Evolutionary conservation across 768 basidiomycete species (phyloP).

Genomic region (Tylopilus sp.): DNA sequence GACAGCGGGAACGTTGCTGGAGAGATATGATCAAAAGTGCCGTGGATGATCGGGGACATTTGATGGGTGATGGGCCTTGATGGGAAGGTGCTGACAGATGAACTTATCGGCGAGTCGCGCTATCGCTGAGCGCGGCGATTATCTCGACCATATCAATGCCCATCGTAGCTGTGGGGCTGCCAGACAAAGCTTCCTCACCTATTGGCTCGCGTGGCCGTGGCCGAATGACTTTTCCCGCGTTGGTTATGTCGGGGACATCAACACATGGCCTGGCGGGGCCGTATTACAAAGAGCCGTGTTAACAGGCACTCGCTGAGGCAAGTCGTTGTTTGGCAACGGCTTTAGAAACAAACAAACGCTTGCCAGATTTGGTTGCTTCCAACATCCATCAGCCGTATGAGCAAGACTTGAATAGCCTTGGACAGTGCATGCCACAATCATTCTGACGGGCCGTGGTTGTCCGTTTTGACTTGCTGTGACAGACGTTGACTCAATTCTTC

Average conservation of each 20-base stretch:
- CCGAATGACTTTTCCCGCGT: too few relatives aligned
- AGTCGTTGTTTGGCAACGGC: constrained; percentile 27
- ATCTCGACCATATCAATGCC: not conserved
- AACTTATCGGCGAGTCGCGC: not conserved
- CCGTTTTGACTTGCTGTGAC: not conserved
- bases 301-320: not conserved
- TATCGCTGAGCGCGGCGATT: not conserved
- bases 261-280: not conserved
- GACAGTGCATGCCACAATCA: constrained; percentile 5
- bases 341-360: constrained; percentile 30
- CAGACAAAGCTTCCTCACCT: not conserved
- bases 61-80: constrained; percentile 9
- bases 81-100: constrained; percentile 2
- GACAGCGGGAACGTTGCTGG: not conserved
- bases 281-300: not conserved
- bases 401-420: not conserved
- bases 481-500: not conserved
- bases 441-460: not conserved
- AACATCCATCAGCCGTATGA: not conserved
- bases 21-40: not conserved
- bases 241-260: not conserved
- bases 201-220: not conserved
- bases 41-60: constrained; percentile 7
- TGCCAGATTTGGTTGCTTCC: constrained; percentile 9
- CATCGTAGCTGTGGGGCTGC: not conserved